Conservation (phyloP, 148 eudicot species). For the Silene conica region DNA sequence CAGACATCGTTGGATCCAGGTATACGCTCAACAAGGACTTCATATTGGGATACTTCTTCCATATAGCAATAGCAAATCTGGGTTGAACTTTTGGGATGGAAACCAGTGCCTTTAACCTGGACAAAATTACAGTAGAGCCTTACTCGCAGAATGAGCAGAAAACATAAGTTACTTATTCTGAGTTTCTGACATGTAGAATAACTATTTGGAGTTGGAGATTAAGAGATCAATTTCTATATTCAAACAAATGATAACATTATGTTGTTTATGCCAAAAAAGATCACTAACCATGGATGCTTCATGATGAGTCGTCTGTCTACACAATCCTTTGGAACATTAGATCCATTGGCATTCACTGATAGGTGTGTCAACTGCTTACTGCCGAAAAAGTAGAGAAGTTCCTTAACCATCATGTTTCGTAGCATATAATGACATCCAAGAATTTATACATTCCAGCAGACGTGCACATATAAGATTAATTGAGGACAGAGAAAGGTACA, state of each 20-base stretch:
- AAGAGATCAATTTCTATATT: not conserved
- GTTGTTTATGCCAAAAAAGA: not conserved
- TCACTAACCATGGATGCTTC: constrained; percentile 64
- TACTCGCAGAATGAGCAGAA: not conserved
- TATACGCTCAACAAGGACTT: constrained; percentile 74
- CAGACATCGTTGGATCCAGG: constrained; percentile 84
- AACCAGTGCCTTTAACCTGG: constrained; percentile 86
- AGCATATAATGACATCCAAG: constrained; percentile 1
- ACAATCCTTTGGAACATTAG: constrained; percentile 69
- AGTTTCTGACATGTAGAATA: not conserved
- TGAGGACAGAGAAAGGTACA: not conserved
- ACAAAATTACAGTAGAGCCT: constrained; percentile 12
- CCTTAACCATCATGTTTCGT: not conserved
- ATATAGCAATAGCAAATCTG: constrained; percentile 73
- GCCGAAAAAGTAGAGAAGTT: constrained; percentile 21
- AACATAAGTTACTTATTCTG: not conserved
- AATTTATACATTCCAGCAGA: not conserved
- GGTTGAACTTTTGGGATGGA: constrained; percentile 97
- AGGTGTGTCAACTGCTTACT: constrained; percentile 73
- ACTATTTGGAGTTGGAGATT: not conserved
- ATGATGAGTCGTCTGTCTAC: constrained; percentile 53
- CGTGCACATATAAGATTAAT: not conserved
- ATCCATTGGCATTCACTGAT: constrained; percentile 86
- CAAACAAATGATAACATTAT: not conserved
- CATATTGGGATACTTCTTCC: constrained; percentile 86